phyloP scores from a whole-genome alignment of 306 rosid genomes.

The Carpinus viminea region DNA sequence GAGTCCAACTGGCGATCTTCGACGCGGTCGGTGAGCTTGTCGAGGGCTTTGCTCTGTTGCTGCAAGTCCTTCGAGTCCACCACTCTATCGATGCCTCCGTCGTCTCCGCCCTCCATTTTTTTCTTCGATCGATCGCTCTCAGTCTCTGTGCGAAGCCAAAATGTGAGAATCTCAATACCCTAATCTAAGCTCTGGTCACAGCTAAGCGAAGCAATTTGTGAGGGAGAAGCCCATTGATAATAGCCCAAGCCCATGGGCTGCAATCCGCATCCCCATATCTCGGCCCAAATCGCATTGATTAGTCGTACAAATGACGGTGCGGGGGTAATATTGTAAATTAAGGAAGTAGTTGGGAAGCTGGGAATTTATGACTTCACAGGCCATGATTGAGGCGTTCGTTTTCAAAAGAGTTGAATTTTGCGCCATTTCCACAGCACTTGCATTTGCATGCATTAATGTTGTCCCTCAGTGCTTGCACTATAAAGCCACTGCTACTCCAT shows the following conservation, averaged over 20 bases:
- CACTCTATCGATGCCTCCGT: slow-evolving; percentile 59
- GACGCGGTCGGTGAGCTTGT: slow-evolving; percentile 95
- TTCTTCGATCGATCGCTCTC: background rate
- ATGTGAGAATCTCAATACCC: background rate
- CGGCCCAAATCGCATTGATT: no score
- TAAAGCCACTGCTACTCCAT: slow-evolving; percentile 33
- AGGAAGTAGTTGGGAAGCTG: slow-evolving; percentile 48
- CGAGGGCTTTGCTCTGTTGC: slow-evolving; percentile 93
- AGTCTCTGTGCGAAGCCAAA: background rate
- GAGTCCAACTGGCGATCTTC: slow-evolving; percentile 99
- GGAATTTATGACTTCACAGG: slow-evolving; percentile 42
- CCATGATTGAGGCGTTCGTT: slow-evolving; percentile 16
- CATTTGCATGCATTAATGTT: slow-evolving; percentile 34
- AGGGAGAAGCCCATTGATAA: no score
- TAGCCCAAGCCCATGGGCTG: no score
- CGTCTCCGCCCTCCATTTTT: slow-evolving; percentile 77
- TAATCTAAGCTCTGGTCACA: background rate
- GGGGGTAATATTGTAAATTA: background rate
- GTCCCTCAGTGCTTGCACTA: slow-evolving; percentile 24
- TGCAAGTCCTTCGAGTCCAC: slow-evolving; percentile 84
- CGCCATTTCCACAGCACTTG: slow-evolving; percentile 11
- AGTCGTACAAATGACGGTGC: background rate
- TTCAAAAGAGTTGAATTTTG: slow-evolving; percentile 45
- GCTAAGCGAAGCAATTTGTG: no score
- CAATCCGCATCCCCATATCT: no score